A percentile compares a stretch with the other conserved stretches of the same genome.
Evolutionary conservation across 179 eudicot species (phyloP).

Genomic region (Silene noctiflora): DNA sequence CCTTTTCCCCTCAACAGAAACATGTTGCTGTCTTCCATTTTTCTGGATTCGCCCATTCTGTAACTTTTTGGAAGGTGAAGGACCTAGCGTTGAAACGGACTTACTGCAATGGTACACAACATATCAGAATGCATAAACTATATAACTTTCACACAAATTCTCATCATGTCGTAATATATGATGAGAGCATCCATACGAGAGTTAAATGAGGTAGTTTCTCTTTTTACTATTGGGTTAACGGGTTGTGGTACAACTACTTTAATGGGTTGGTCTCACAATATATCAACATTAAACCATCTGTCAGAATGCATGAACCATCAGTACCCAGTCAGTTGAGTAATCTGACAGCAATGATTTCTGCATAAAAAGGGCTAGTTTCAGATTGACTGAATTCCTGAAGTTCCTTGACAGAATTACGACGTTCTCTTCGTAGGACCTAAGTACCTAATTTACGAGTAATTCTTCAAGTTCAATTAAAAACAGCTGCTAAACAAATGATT

Average conservation of each 20-base stretch:
- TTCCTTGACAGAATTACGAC: not conserved
- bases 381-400: not conserved
- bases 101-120: slow-evolving; percentile 38
- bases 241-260: not conserved
- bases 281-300: not conserved
- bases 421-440: not conserved
- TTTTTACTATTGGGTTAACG: not conserved
- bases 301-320: slow-evolving; percentile 11
- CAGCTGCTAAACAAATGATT: slow-evolving; percentile 15
- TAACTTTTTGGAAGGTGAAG: slow-evolving; percentile 54
- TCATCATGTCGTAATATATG: not conserved
- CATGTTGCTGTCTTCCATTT: slow-evolving; percentile 51
- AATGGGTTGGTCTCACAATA: not conserved
- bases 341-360: not conserved
- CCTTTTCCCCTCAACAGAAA: slow-evolving; percentile 54
- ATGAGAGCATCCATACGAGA: not conserved
- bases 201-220: not conserved
- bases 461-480: no score
- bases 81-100: slow-evolving; percentile 41
- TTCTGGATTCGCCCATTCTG: slow-evolving; percentile 43
- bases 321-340: not conserved
- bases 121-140: slow-evolving; percentile 9
- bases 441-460: not conserved
- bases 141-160: not conserved
- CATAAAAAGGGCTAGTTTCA: not conserved